Evolutionary conservation across 495 filamentous ascomycete species (phyloP).

Genomic region (Xylaria longipes): DNA sequence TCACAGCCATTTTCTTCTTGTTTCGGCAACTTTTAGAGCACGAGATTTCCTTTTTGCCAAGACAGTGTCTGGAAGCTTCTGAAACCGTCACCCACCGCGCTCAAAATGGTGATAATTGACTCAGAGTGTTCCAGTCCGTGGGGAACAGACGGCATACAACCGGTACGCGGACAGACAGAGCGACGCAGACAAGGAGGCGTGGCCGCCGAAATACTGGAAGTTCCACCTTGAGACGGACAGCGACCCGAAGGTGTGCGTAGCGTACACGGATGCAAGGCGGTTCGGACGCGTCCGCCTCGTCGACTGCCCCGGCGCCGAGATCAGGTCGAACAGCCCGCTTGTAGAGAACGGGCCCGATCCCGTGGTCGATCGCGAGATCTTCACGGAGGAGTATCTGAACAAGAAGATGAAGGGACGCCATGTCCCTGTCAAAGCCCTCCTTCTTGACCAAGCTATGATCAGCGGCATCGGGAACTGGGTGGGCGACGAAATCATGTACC

Average conservation of each 20-base stretch:
- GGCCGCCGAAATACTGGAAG: slow-evolving; percentile 93
- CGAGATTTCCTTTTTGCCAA: too few species aligned
- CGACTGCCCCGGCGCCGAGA: slow-evolving; percentile 74
- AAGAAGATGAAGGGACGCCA: slow-evolving; percentile 73
- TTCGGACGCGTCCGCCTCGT: slow-evolving; percentile 81
- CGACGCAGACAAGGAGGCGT: slow-evolving; percentile 59
- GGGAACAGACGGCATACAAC: slow-evolving; percentile 73
- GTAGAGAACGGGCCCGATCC: slow-evolving; percentile 94
- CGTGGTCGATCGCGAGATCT: slow-evolving; percentile 75
- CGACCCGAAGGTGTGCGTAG: slow-evolving; percentile 66
- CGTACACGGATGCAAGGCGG: slow-evolving; percentile 82
- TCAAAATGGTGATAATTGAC: too few species aligned
- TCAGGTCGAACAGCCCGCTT: slow-evolving; percentile 78
- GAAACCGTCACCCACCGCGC: too few species aligned
- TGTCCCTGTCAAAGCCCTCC: slow-evolving; percentile 83
- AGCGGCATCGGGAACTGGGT: slow-evolving; percentile 98
- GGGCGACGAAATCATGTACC: slow-evolving; percentile 79
- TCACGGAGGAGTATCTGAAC: slow-evolving; percentile 74
- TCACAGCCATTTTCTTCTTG: too few species aligned
- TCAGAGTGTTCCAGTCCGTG: too few species aligned
- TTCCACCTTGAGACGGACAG: slow-evolving; percentile 74
- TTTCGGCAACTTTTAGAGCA: too few species aligned
- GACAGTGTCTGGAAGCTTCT: too few species aligned
- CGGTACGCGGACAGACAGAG: slow-evolving; percentile 71
- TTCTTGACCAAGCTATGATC: slow-evolving; percentile 88